A percentile compares a stretch with the other conserved stretches of the same genome.
phyloP scores from a whole-genome alignment of 2,329 filamentous ascomycete genomes.

The Neoarthrinium moseri region DNA sequence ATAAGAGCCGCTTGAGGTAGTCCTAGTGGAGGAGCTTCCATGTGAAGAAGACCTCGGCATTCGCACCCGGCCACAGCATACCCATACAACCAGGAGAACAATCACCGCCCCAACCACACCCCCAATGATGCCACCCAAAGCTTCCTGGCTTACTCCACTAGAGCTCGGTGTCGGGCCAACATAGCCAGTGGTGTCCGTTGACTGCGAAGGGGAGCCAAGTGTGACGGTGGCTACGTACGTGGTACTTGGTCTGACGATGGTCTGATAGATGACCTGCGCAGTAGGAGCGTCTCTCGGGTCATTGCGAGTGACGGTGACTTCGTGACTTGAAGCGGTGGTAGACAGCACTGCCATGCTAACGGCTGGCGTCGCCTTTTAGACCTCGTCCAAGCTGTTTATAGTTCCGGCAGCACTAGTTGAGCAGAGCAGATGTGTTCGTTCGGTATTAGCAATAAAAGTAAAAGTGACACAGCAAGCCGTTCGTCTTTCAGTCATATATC shows the following conservation, averaged over 20 bases:
- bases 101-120: constrained; percentile 9
- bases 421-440: no score
- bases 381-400: no score
- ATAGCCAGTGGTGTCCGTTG: background rate
- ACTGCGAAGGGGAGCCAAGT: background rate
- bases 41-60: background rate
- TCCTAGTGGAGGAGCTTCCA: background rate
- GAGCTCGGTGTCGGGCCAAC: background rate
- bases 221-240: constrained; percentile 1
- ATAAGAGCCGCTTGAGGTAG: background rate
- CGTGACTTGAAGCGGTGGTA: background rate
- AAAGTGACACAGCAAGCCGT: background rate
- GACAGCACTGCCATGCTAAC: background rate
- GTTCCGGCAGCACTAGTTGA: no score
- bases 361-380: no score
- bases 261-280: background rate
- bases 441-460: no score
- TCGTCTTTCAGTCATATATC: no score
- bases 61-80: constrained; percentile 6
- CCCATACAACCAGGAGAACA: constrained; percentile 2
- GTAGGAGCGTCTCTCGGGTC: background rate
- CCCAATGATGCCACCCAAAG: constrained; percentile 11
- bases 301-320: background rate
- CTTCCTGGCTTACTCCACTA: constrained; percentile 9
- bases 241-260: background rate